Evolutionary conservation across 2,329 filamentous ascomycete genomes (phyloP), one percentile per base, ranked within the genome.

Genomic region (Zelopaecilomyces penicillatus): DNA sequence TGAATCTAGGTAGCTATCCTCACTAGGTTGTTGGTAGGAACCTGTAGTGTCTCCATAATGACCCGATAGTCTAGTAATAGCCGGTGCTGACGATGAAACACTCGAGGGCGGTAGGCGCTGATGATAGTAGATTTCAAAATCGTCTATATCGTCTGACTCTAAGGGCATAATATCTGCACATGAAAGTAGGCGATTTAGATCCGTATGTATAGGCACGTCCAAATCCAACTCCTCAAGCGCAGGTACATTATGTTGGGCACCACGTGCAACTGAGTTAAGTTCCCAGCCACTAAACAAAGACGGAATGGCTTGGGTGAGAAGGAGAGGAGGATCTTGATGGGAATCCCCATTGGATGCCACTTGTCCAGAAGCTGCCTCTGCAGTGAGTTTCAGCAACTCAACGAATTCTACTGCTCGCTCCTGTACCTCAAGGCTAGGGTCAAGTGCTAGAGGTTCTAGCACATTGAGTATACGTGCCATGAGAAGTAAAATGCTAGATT

Each of bases 371-470:
- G 79, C 78, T 10, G 91, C 89, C 66, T 98, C 93, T 1, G 82
- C 81, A 2, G 87, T 88, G 37, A 98, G 73, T 47, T 88, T 88
- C 57, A 97, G 78, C 9, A 97, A 73, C 60, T 98, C 93, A 0
- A 89, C 76, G 55, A 95, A 94, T 59, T 96, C 90, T 2, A 96
- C 90, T 3, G 90, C 85, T 45, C 93, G 80, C 63, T 97, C 93
- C 65, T 98, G 93, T 4, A 98, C 89, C 60, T 98, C 93, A 1
- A 98, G 73, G 55, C 82, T 87, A 0, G 91, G 90, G 61, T 97
- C 88, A 35, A 83, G 73, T 1, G 82, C 80, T 11, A 97, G 65
- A 1, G 82, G 78, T 56, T 97, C 90, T 26, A 95, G 69, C 39
- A 87, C 84, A 60, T 93, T 80, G 19, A 95, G 78, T 5, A 96